Evolutionary conservation across 2,329 filamentous ascomycete species (phyloP), one percentile per base, ranked within the genome.

Genomic region (Davidsoniella eucalypti): DNA sequence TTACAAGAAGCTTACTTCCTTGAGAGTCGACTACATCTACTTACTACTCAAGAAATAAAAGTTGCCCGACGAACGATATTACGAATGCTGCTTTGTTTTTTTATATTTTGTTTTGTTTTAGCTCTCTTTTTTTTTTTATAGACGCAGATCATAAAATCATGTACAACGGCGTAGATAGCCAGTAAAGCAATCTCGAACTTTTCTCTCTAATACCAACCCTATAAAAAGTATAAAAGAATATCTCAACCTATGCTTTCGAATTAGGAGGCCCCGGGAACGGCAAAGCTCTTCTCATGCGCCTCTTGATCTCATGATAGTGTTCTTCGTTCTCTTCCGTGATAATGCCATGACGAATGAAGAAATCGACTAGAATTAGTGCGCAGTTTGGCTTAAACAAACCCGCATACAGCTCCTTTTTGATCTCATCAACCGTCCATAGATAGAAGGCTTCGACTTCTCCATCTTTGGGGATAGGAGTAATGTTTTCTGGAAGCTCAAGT

Each of bases 321-420:
- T 75, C 73, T 67, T 96, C 88, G 60, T 87, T 86, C 58, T 84
- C 84, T 41, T 69, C 64, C 7, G 82, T 93, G 60, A 95, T 61
- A 54, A 94, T 76, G 0, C 85, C 84, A 64, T 87, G 85, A 49
- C 90, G 75, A 57, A 94, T 71, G 61, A 98, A 84, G 67, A 96
- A 98, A 63, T 96, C 87, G 43, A 95, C 65, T 61, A 92, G 67
- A 44, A 94, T 76, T 52, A 92, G 63, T 12, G 84, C 82, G 64
- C 88, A 95, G 63, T 96, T 96, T 2, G 88, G 84, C 69, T 98
- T 98, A 69, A 90, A 98, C 57, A 82, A 75, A 12, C 84, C 86
- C 48, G 69, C 68, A 14, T 71, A 73, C 60, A 98, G 67, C 42
- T 81, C 78, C 52, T 71, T 69, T 63, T 80, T 75, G 42, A 93